Evolutionary conservation across 2,329 filamentous ascomycete species (phyloP), one percentile per base, ranked within the genome.

Genomic region (Hawksworthiomyces lignivorus): DNA sequence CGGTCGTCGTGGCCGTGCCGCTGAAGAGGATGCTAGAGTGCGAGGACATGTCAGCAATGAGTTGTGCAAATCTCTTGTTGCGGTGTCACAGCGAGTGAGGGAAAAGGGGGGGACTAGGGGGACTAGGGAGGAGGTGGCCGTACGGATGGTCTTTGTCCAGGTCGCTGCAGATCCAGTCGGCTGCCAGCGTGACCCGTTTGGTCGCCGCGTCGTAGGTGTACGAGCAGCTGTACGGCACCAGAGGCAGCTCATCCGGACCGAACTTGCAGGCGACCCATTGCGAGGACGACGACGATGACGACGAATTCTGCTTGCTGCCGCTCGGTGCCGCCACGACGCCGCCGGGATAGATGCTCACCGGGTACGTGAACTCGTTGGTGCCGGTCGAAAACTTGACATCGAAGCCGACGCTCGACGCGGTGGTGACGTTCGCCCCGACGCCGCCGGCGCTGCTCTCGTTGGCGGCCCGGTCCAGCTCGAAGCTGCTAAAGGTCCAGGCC

Each of bases 141-240:
- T 30, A 55, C 53, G 49, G 51, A 36, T 52, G 41, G n/a, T 32
- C 40, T 3, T 19, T 17, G 43, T 56, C 52, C 36, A 54, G 29
- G 29, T 56, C 52, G 14, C 20, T 45, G 43, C 52, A 56, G 26
- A 41, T 43, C 53, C 53, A 56, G 20, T 52, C 44, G 1, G 49
- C 50, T 30, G 46, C 39, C 15, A 54, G 4, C n/a, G 20, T 39
- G n/a, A 54, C 29, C 35, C 42, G 31, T 35, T 44, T 49, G 2
- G 35, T 30, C 4, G 27, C 43, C 3, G 17, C 12, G 19, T 45
- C 30, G 31, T 51, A 54, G 22, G 37, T 38, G 14, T 50, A 49
- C 8, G 35, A 22, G 34, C 52, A 54, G 27, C 36, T 28, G 28
- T 48, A 47, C 7, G 52, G 53, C 45, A 41, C 49, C 22, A 52